Conservation (phyloP, 805 yeast genomes). For the Candida bentonensis region DNA sequence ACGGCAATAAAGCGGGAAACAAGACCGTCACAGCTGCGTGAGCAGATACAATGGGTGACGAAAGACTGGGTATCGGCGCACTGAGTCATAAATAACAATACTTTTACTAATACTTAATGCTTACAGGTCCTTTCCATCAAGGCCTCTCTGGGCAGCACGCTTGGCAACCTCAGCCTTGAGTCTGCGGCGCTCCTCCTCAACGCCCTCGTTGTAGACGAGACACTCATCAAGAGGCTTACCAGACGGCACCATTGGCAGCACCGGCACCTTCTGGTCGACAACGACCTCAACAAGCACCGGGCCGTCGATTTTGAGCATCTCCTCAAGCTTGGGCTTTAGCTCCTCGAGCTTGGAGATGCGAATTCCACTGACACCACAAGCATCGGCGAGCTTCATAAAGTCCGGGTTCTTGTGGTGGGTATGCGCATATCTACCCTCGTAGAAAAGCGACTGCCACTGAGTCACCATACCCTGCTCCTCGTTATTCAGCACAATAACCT, state of each 20-base stretch:
- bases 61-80: no score
- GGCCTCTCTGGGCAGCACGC: not conserved
- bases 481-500: slow-evolving; percentile 78
- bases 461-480: slow-evolving; percentile 99
- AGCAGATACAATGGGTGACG: no score
- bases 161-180: slow-evolving; percentile 6
- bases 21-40: no score
- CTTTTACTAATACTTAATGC: no score
- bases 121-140: not conserved
- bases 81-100: no score
- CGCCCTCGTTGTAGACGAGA: slow-evolving; percentile 70
- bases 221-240: slow-evolving; percentile 93
- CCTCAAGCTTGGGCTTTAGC: slow-evolving; percentile 39
- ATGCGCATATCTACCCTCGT: slow-evolving; percentile 94
- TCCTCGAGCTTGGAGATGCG: slow-evolving; percentile 60
- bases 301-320: slow-evolving; percentile 60
- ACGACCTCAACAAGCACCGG: slow-evolving; percentile 85
- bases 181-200: slow-evolving; percentile 40
- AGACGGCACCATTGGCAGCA: slow-evolving; percentile 94
- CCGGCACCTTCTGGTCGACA: slow-evolving; percentile 87
- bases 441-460: slow-evolving; percentile 97
- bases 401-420: slow-evolving; percentile 94
- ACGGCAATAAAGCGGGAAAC: no score
- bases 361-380: slow-evolving; percentile 83
- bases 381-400: slow-evolving; percentile 82